phyloP scores from a whole-genome alignment of 1,284 basidiomycete genomes.

The Melanopsichium pennsylvanicum region DNA sequence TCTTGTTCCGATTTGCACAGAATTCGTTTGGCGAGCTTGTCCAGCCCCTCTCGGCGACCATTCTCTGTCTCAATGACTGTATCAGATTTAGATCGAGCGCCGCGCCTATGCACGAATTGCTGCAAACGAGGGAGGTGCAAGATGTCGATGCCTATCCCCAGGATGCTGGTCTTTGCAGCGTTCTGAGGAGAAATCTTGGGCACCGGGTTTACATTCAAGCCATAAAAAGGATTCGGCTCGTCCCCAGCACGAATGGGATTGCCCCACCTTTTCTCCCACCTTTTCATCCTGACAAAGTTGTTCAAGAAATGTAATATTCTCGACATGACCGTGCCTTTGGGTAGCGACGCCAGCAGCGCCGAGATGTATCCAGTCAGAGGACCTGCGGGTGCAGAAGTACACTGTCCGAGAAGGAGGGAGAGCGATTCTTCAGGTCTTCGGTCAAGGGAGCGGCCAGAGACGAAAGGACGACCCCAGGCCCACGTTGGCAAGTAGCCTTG shows the following conservation, averaged over 20 bases:
- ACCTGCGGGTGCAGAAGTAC: constrained; percentile 64
- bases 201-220: constrained; percentile 36
- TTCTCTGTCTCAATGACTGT: neutral
- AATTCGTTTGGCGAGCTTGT: constrained; percentile 39
- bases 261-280: constrained; percentile 62
- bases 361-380: constrained; percentile 62
- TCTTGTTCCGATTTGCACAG: constrained; percentile 17
- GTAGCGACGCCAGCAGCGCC: constrained; percentile 59
- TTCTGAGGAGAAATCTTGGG: neutral
- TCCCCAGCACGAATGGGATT: constrained; percentile 63
- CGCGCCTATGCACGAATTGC: constrained; percentile 31
- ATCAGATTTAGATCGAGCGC: neutral
- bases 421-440: constrained; percentile 56
- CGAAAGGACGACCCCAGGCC: constrained; percentile 62
- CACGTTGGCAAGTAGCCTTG: constrained; percentile 66
- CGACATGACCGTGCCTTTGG: constrained; percentile 54
- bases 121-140: constrained; percentile 48
- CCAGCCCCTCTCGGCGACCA: constrained; percentile 3
- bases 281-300: constrained; percentile 56
- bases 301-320: constrained; percentile 52
- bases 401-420: constrained; percentile 62
- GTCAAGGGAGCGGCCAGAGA: constrained; percentile 49
- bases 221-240: constrained; percentile 63
- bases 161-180: constrained; percentile 7
- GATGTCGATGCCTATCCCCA: constrained; percentile 62